phyloP scores from a whole-genome alignment of 2,329 filamentous ascomycete species.

The Leptoxyphium fumago region DNA sequence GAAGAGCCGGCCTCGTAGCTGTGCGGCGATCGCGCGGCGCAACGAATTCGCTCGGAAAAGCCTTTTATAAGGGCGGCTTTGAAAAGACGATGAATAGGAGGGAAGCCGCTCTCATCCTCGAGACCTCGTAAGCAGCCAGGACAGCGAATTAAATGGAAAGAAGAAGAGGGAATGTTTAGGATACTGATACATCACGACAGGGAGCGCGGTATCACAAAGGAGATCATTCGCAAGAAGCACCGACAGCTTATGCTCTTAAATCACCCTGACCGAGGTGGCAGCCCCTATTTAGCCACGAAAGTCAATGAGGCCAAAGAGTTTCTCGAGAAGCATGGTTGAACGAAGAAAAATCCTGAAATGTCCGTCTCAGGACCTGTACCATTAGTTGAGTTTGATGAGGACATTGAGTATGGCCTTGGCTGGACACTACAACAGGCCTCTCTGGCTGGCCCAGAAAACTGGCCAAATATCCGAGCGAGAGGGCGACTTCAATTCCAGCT shows the following conservation, averaged over 20 bases:
- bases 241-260: constrained; percentile 92
- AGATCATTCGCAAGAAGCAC: constrained; percentile 90
- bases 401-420: no score
- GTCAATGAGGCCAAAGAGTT: constrained; percentile 98
- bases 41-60: constrained; percentile 63
- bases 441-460: no score
- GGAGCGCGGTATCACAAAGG: constrained; percentile 75
- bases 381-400: no score
- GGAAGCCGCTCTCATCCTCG: constrained; percentile 81
- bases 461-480: no score
- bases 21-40: constrained; percentile 68
- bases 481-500: no score
- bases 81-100: constrained; percentile 85
- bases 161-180: no score
- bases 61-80: constrained; percentile 98
- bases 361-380: no score
- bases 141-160: no score
- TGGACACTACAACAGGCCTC: no score
- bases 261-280: constrained; percentile 93
- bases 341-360: background rate
- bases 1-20: constrained; percentile 82
- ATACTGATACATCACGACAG: constrained; percentile 30
- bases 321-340: constrained; percentile 50
- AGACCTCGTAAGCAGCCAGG: constrained; percentile 54
- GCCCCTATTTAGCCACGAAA: constrained; percentile 91